phyloP scores from a whole-genome alignment of 2,329 filamentous ascomycete species.

The Fusarium zealandicum region DNA sequence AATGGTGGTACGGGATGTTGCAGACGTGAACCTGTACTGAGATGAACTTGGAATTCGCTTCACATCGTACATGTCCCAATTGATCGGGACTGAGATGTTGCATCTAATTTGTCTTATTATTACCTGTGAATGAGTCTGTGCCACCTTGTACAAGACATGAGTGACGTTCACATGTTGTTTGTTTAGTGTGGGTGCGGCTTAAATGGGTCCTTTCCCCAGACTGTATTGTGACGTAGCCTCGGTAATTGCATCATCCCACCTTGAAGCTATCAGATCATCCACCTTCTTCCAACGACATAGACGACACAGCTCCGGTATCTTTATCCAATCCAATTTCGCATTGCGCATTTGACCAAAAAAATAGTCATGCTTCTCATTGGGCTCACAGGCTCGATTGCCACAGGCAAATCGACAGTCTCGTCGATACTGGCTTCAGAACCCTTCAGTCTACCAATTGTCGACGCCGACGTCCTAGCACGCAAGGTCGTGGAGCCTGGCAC shows the following conservation, averaged over 20 bases:
- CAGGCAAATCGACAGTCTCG: conserved; percentile 96
- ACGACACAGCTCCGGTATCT: neutral
- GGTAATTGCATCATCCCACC: conserved; percentile 35
- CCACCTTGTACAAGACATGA: neutral
- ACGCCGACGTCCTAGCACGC: conserved; percentile 91
- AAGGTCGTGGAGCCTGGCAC: conserved; percentile 95
- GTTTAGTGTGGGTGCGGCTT: conserved; percentile 10
- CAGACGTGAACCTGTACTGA: conserved; percentile 5
- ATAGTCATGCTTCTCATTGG: conserved; percentile 86
- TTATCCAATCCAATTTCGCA: neutral
- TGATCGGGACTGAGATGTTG: too few species aligned
- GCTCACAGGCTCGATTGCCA: conserved; percentile 95
- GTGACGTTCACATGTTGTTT: conserved; percentile 21
- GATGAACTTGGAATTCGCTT: conserved; percentile 9
- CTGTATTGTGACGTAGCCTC: conserved; percentile 22
- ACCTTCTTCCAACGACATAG: neutral
- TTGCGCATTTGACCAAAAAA: neutral
- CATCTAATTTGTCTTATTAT: neutral
- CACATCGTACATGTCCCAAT: neutral
- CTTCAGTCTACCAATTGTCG: conserved; percentile 88
- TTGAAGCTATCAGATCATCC: conserved; percentile 26
- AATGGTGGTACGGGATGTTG: neutral
- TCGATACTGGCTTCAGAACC: conserved; percentile 79
- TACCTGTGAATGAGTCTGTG: too few species aligned
- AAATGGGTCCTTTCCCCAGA: conserved; percentile 10